Conservation (phyloP, 2,329 filamentous ascomycete genomes). For the Cercospora sp. region DNA sequence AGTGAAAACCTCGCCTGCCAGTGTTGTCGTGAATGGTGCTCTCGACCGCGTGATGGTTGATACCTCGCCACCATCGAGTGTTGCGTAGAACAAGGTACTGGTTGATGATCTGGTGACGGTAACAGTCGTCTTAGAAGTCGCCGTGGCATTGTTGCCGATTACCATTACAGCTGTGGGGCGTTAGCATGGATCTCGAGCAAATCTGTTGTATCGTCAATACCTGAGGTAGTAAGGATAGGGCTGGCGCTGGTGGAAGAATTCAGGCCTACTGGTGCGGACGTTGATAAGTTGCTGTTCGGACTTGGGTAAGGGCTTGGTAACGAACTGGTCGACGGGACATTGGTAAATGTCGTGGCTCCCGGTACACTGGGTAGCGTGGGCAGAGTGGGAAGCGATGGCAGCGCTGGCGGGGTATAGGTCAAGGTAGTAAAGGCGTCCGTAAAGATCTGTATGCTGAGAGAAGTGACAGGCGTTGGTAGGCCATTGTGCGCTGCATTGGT, state of each 20-base stretch:
- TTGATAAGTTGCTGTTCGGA: slow-evolving; percentile 12
- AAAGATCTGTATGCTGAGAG: slow-evolving; percentile 9
- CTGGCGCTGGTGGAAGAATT: slow-evolving; percentile 15
- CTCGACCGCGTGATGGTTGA: slow-evolving; percentile 28
- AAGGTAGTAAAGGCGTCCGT: slow-evolving; percentile 14
- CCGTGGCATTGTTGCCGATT: slow-evolving; percentile 23
- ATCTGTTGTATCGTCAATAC: slow-evolving; percentile 17
- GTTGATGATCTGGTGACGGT: slow-evolving; percentile 17
- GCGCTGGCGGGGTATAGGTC: slow-evolving; percentile 16
- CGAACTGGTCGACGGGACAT: slow-evolving; percentile 15
- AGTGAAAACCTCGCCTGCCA: slow-evolving; percentile 28
- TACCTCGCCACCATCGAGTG: slow-evolving; percentile 30
- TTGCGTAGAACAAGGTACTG: slow-evolving; percentile 29
- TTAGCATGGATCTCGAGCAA: slow-evolving; percentile 15
- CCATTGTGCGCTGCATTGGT: neutral
- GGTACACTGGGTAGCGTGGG: slow-evolving; percentile 17
- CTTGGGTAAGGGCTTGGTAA: slow-evolving; percentile 7
- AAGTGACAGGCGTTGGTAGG: neutral
- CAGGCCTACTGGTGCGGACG: slow-evolving; percentile 3
- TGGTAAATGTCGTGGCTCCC: slow-evolving; percentile 19
- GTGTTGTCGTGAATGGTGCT: slow-evolving; percentile 31
- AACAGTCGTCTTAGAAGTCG: slow-evolving; percentile 27
- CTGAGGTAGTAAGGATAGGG: slow-evolving; percentile 30
- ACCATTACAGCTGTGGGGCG: slow-evolving; percentile 23
- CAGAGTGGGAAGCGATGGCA: slow-evolving; percentile 15